Evolutionary conservation across 257 asterid genomes (phyloP), one percentile per base, ranked within the genome.

Genomic region (Ligustrum vulgare): DNA sequence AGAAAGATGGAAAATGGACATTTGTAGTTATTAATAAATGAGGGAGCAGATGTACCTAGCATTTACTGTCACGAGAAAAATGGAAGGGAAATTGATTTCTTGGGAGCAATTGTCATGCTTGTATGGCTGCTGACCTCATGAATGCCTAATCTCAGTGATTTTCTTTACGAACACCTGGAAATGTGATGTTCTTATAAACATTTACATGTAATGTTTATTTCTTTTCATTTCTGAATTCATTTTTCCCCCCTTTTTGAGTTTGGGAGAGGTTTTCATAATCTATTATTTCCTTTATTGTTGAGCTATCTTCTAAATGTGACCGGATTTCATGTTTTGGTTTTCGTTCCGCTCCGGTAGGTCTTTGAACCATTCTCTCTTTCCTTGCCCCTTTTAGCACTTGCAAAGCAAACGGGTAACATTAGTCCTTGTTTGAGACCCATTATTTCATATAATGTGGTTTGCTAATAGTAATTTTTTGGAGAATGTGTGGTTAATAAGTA

Each of bases 61-160:
- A 23, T 67, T 23, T 39, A 60, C 22, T 32, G 5, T 35, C 36
- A 60, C 22, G 45, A 43, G 63, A 25, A n/a, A 31, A 39, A 76
- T 5, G 12, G 69, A 54, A 71, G 72, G 69, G 62, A 45, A 58
- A 67, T 56, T 41, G 9, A 41, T 62, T 39, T 13, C 18, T 62
- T 9, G 34, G 72, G 68, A n/a, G 64, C 16, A 20, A 64, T 49
- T 79, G 43, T 70, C 10, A 25, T 8, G 39, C 72, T 23, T 60
- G 16, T 60, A 23, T 23, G 16, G 67, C 34, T 2, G 67, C 67
- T 22, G 33, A 23, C 5, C 5, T 23, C 33, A 22, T 10, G 33
- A 60, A 20, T 60, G 33, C 63, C 63, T 2, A 54, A 54, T 13
- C 31, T 16, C 63, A 43, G 5, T 12, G n/a, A 43, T 43, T 43